Evolutionary conservation across 2,329 filamentous ascomycete species (phyloP), one percentile per base, ranked within the genome.

Genomic region (Penicillium sp.): DNA sequence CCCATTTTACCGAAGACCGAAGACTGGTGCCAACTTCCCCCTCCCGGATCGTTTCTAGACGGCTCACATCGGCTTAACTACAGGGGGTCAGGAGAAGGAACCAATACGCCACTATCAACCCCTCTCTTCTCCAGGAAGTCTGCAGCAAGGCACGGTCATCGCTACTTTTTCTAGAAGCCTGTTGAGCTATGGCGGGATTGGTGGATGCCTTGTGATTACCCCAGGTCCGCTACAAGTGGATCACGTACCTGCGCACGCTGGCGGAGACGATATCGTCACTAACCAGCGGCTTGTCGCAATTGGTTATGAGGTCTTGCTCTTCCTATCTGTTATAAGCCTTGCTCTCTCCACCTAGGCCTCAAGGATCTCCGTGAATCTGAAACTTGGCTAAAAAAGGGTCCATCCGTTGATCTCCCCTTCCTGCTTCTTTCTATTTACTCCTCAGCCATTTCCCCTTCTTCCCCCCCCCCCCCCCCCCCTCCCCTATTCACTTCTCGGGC

Each of bases 211-310:
- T 53, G 38, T 36, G 36, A 45, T 64, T 69, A 69, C 66, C 66
- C 66, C 66, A 68, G 66, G 65, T 68, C 64, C 55, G 53, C 56
- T 48, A 49, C 43, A 34, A 58, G 56, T 57, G 60, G 52, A 56
- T 59, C 50, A 61, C 43, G 61, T 64, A 64, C 60, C 60, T 63
- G 60, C 57, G 59, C 58, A 58, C 45, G 28, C 51, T 56, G 51
- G 54, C 52, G 52, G 52, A 58, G 33, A 56, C 47, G 53, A 63
- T 64, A 64, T 64, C 61, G 60, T 63, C 61, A 63, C 52, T 58
- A 47, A 52, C 53, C 57, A 44, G 53, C 18, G 31, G 34, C 60
- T 60, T 64, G 61, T 64, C 61, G 61, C 60, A 55, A 64, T 64
- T 64, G 61, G 60, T 48, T 58, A 38, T 21, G n/a, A 23, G 10